Percentiles rank a stretch among this genome's conserved stretches.
Conservation (phyloP, 2,329 filamentous ascomycete species). For the Neofusicoccum cordaticola region DNA sequence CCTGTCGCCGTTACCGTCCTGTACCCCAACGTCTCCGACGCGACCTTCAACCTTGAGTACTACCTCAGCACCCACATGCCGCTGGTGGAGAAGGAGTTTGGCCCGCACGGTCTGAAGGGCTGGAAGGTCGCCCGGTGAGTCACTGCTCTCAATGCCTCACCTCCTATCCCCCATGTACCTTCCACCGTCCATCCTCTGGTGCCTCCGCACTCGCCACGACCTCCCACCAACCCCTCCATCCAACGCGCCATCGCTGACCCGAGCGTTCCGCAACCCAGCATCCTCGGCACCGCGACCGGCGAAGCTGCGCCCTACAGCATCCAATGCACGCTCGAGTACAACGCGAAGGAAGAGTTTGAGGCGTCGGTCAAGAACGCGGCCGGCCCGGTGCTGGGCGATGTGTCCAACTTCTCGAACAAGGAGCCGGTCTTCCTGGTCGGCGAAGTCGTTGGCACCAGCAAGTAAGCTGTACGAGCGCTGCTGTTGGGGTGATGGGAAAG, state of each 20-base stretch:
- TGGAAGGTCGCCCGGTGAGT: conserved; percentile 18
- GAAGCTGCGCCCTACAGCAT: conserved; percentile 31
- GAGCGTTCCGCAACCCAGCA: conserved; percentile 19
- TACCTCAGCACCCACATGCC: conserved; percentile 40
- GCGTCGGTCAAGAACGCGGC: conserved; percentile 24
- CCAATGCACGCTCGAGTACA: conserved; percentile 34
- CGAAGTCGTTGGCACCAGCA: conserved; percentile 23
- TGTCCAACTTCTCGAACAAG: conserved; percentile 36
- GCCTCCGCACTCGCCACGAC: too few relatives aligned
- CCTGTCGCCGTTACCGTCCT: conserved; percentile 24
- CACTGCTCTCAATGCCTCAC: neutral
- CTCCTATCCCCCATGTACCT: too few relatives aligned
- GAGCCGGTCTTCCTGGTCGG: conserved; percentile 28
- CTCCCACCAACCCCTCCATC: neutral
- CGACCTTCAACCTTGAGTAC: conserved; percentile 40
- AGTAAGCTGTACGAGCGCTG: too few relatives aligned
- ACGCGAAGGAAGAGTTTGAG: conserved; percentile 26
- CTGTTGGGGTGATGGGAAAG: too few relatives aligned
- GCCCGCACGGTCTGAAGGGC: conserved; percentile 29
- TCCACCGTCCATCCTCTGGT: too few relatives aligned
- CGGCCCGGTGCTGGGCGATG: conserved; percentile 29
- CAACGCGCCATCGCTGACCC: neutral
- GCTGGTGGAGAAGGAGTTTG: conserved; percentile 32
- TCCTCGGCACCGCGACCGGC: conserved; percentile 19
- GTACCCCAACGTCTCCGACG: conserved; percentile 22